Conservation (phyloP, 2,329 filamentous ascomycete genomes). For the Graphilbum fragrans region DNA sequence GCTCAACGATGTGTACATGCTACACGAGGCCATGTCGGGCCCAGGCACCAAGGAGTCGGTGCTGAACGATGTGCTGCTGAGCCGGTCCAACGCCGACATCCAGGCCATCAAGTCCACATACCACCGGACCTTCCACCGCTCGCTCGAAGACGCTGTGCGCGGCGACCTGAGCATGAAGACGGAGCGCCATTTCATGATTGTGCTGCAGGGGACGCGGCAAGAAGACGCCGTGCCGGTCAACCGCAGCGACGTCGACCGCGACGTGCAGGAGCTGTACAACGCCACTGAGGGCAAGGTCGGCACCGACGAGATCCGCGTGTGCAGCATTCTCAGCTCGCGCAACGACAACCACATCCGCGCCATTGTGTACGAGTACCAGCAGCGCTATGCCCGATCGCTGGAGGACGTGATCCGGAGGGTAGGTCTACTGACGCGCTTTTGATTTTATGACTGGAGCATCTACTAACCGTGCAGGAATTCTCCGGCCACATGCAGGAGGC, state of each 20-base stretch:
- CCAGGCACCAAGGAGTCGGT: slow-evolving; percentile 76
- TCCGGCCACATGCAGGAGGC: slow-evolving; percentile 87
- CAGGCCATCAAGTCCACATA: slow-evolving; percentile 76
- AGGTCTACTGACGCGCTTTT: slow-evolving; percentile 14
- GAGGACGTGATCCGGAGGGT: slow-evolving; percentile 62
- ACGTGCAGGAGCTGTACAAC: slow-evolving; percentile 64
- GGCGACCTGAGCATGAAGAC: slow-evolving; percentile 80
- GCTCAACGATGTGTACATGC: slow-evolving; percentile 57
- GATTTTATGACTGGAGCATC: background rate
- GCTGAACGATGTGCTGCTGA: slow-evolving; percentile 76
- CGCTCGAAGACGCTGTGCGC: slow-evolving; percentile 60
- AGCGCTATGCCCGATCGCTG: slow-evolving; percentile 58
- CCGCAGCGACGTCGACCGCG: slow-evolving; percentile 60
- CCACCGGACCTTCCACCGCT: slow-evolving; percentile 49
- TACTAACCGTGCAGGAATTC: slow-evolving; percentile 47
- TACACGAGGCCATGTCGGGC: slow-evolving; percentile 63
- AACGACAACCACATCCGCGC: slow-evolving; percentile 78
- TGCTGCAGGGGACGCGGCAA: slow-evolving; percentile 59
- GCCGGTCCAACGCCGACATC: slow-evolving; percentile 77
- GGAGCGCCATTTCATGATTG: slow-evolving; percentile 71
- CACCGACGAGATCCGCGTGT: slow-evolving; percentile 66
- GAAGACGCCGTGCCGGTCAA: slow-evolving; percentile 69
- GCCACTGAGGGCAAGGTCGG: slow-evolving; percentile 63
- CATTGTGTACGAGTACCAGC: slow-evolving; percentile 62
- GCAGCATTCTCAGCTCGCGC: slow-evolving; percentile 61